Evolutionary conservation across 2,329 filamentous ascomycete species (phyloP).

Genomic region (Verticillium nonalfalfae): DNA sequence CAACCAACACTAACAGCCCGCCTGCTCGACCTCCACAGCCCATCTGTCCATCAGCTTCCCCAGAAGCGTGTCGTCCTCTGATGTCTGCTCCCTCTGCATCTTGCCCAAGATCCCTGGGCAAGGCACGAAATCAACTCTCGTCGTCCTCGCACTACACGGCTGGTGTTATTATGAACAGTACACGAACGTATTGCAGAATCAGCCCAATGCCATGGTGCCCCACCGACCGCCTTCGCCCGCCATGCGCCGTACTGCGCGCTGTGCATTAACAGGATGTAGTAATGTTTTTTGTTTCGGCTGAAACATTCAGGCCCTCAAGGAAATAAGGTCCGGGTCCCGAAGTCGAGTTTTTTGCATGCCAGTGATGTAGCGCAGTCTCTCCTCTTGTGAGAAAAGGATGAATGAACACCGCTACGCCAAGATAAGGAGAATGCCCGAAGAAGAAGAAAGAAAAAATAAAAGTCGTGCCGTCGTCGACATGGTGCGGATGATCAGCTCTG

Average conservation of each 20-base stretch:
- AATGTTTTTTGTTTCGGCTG: conserved; percentile 9
- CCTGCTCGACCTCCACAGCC: neutral
- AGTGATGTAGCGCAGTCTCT: conserved; percentile 9
- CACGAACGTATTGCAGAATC: conserved; percentile 15
- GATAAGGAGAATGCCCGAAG: conserved; percentile 20
- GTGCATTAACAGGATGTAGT: conserved; percentile 22
- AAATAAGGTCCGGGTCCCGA: conserved; percentile 4
- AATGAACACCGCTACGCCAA: conserved; percentile 5
- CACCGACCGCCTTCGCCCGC: conserved; percentile 22
- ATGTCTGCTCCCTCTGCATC: neutral
- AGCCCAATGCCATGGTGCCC: conserved; percentile 26
- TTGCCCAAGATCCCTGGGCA: neutral
- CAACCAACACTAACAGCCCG: neutral
- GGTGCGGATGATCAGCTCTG: neutral
- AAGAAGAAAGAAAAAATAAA: conserved; percentile 12
- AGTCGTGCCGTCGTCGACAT: conserved; percentile 3
- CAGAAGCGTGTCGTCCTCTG: neutral
- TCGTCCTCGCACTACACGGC: neutral
- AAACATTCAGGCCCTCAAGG: neutral
- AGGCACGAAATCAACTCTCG: neutral
- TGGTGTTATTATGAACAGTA: conserved; percentile 12
- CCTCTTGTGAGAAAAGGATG: conserved; percentile 7
- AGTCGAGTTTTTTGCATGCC: conserved; percentile 12
- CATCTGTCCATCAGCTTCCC: neutral
- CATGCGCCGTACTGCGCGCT: conserved; percentile 32